Percentiles rank a stretch among this genome's conserved stretches.
phyloP scores from a whole-genome alignment of 1,284 basidiomycete species.

The Malassezia pachydermatis region DNA sequence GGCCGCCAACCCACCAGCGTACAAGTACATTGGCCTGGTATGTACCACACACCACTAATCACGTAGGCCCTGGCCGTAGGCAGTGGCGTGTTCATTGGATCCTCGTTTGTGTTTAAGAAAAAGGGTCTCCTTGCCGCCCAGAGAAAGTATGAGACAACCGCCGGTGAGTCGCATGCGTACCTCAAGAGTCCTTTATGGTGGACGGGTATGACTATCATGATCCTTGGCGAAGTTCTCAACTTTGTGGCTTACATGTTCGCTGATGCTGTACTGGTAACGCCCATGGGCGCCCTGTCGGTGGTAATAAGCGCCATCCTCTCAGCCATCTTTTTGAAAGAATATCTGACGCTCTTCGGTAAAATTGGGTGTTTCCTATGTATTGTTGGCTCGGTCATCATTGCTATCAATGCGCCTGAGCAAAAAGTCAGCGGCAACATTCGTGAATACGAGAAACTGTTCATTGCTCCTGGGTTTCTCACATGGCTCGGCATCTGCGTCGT shows the following conservation, averaged over 20 bases:
- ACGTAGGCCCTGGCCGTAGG: conserved; percentile 59
- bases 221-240: conserved; percentile 28
- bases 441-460: conserved; percentile 70
- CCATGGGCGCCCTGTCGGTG: conserved; percentile 87
- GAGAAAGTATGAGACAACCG: conserved; percentile 53
- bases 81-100: conserved; percentile 80
- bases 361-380: conserved; percentile 73
- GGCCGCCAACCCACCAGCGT: conserved; percentile 36
- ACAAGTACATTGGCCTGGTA: conserved; percentile 57
- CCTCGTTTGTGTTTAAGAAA: conserved; percentile 87
- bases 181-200: conserved; percentile 52
- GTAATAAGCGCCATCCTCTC: conserved; percentile 89
- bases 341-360: conserved; percentile 52
- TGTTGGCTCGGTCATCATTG: conserved; percentile 64
- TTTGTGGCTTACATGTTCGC: conserved; percentile 71
- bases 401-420: conserved; percentile 69
- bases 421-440: conserved; percentile 67
- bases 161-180: conserved; percentile 88
- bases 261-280: conserved; percentile 83
- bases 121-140: conserved; percentile 51
- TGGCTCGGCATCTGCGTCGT: conserved; percentile 54
- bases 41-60: not conserved
- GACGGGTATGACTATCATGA: conserved; percentile 46
- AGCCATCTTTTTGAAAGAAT: conserved; percentile 84
- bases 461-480: conserved; percentile 74